phyloP scores from a whole-genome alignment of 2,329 filamentous ascomycete species.

The Acrocalymma vagum region DNA sequence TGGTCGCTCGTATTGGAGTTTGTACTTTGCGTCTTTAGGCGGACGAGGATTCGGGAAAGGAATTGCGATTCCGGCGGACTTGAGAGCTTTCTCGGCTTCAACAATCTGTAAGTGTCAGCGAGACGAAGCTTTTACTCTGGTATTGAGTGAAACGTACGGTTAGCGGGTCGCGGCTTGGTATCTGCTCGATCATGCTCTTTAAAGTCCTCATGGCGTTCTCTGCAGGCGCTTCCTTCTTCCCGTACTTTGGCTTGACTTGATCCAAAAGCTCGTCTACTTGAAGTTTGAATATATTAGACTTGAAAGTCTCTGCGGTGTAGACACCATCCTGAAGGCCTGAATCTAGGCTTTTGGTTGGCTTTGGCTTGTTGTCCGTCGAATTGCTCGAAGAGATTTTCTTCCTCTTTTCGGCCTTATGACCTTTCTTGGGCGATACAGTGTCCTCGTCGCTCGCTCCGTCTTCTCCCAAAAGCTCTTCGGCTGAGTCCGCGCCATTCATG shows the following conservation, averaged over 20 bases:
- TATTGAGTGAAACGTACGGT: conserved; percentile 39
- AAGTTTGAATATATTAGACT: conserved; percentile 72
- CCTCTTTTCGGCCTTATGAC: conserved; percentile 16
- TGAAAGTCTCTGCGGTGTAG: conserved; percentile 65
- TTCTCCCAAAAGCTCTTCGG: conserved; percentile 18
- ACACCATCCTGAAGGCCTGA: conserved; percentile 44
- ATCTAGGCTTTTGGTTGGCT: conserved; percentile 31
- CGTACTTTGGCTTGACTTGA: conserved; percentile 66
- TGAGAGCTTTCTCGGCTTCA: conserved; percentile 73
- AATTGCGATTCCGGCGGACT: conserved; percentile 73
- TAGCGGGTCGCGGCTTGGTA: conserved; percentile 60
- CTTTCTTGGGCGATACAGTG: conserved; percentile 21
- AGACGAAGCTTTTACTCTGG: neutral
- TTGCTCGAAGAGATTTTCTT: conserved; percentile 4
- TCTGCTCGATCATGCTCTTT: conserved; percentile 65
- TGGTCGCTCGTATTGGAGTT: conserved; percentile 79
- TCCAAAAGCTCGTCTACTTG: conserved; percentile 71
- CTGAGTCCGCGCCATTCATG: conserved; percentile 20
- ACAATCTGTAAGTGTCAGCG: conserved; percentile 62
- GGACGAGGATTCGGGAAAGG: conserved; percentile 88
- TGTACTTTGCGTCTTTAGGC: conserved; percentile 79
- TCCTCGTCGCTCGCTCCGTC: conserved; percentile 21
- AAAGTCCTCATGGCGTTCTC: conserved; percentile 61
- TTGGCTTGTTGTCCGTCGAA: conserved; percentile 10
- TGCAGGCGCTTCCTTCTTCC: conserved; percentile 62